A percentile compares a stretch with the other conserved stretches of the same genome.
These are phyloP conservation scores for Hypoxylon intermedium DNA, from an alignment of 495 filamentous ascomycete genomes.

Conservation along the genomic window DNA sequence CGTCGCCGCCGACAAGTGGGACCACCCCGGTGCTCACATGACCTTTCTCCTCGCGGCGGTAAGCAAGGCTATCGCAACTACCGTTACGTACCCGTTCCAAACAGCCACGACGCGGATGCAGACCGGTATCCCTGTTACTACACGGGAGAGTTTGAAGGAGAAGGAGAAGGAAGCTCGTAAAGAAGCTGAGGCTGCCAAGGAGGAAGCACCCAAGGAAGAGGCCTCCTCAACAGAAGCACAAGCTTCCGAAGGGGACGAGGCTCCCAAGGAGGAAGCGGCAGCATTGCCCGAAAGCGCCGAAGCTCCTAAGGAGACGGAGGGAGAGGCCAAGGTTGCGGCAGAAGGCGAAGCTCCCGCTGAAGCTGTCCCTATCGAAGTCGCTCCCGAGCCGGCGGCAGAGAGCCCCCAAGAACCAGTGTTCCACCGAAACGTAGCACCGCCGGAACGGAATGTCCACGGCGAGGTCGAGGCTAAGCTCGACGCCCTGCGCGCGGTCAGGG, in stretches of 20 bases:
- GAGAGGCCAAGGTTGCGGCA: conserved; percentile 1
- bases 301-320: conserved; percentile 7
- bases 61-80: conserved; percentile 80
- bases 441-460: conserved; percentile 24
- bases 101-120: conserved; percentile 82
- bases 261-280: conserved; percentile 28
- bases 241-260: conserved; percentile 5
- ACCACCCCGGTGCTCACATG: conserved; percentile 55
- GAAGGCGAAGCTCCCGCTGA: conserved; percentile 18
- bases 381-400: not conserved
- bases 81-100: conserved; percentile 85
- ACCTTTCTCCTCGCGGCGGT: conserved; percentile 77
- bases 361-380: not conserved
- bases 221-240: not conserved
- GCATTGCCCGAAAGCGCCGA: not conserved
- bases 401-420: not conserved
- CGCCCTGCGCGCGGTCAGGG: conserved; percentile 26
- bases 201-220: conserved; percentile 19
- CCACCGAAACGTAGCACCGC: conserved; percentile 9
- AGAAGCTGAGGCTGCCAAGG: not conserved
- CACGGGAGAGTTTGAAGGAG: conserved; percentile 36
- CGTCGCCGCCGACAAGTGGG: conserved; percentile 57
- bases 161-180: not conserved
- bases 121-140: conserved; percentile 42
- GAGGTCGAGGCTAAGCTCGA: conserved; percentile 11